phyloP scores from a whole-genome alignment of 2,329 filamentous ascomycete species.

The Dothideomycetes sp. region DNA sequence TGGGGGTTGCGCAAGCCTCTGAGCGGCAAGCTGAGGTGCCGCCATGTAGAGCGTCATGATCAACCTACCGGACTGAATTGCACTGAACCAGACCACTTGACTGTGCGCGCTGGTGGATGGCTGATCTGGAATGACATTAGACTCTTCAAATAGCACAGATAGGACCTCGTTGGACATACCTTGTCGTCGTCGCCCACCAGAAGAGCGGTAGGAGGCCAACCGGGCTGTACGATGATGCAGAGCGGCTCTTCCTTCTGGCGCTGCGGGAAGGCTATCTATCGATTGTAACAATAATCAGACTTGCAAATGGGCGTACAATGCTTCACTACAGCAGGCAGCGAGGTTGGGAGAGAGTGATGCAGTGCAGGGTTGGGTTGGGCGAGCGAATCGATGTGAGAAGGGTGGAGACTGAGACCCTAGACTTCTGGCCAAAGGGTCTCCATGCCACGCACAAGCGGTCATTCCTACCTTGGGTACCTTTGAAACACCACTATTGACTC shows the following conservation, averaged over 20 bases:
- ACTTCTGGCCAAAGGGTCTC: neutral
- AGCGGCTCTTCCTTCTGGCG: too few species aligned
- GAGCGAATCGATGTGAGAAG: neutral
- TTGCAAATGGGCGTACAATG: too few species aligned
- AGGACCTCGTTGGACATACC: too few species aligned
- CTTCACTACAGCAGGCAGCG: too few species aligned
- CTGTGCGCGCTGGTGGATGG: neutral
- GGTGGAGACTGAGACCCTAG: neutral
- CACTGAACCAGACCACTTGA: neutral
- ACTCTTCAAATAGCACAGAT: too few species aligned
- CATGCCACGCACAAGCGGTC: too few species aligned
- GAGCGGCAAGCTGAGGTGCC: conserved; percentile 1
- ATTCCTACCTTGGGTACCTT: neutral
- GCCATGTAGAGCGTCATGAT: too few species aligned
- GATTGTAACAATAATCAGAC: too few species aligned
- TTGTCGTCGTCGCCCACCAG: neutral
- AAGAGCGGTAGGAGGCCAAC: neutral
- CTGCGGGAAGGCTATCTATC: too few species aligned
- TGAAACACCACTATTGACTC: neutral
- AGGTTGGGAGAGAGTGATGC: neutral
- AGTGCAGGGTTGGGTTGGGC: neutral
- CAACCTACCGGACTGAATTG: neutral
- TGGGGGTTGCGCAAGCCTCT: conserved; percentile 6
- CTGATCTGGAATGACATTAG: neutral
- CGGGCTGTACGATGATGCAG: too few species aligned